These are phyloP conservation scores for Trametes elegans DNA, from an alignment of 768 basidiomycete species.

Conservation along the genomic window DNA sequence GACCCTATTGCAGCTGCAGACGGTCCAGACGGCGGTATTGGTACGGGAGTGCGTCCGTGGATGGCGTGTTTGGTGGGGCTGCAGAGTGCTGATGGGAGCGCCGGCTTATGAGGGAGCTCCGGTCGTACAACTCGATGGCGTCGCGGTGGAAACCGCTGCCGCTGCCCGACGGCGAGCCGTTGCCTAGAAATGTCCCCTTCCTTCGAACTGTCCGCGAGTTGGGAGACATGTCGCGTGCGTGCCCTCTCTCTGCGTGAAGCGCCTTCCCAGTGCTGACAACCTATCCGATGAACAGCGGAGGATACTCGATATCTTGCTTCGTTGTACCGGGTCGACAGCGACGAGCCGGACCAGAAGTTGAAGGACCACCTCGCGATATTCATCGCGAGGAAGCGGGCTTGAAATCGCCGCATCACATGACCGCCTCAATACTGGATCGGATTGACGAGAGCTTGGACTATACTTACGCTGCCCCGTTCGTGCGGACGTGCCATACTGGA, in stretches of 20 bases:
- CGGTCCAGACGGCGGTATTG: too few relatives aligned
- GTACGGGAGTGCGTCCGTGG: too few relatives aligned
- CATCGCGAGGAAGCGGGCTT: not conserved
- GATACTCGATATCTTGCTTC: not conserved
- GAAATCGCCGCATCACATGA: too few relatives aligned
- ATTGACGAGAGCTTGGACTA: too few relatives aligned
- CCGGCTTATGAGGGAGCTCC: not conserved
- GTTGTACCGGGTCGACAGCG: not conserved
- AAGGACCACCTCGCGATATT: not conserved
- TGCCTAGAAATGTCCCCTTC: not conserved
- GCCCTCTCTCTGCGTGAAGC: not conserved
- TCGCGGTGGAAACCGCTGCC: slow-evolving; percentile 1
- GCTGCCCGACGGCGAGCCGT: slow-evolving; percentile 2
- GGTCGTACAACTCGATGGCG: slow-evolving; percentile 1
- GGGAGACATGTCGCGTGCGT: not conserved
- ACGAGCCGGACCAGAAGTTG: not conserved
- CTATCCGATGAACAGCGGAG: not conserved
- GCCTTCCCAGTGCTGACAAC: not conserved
- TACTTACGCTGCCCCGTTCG: too few relatives aligned
- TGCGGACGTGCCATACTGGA: too few relatives aligned
- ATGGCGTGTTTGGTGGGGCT: too few relatives aligned
- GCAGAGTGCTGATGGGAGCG: not conserved
- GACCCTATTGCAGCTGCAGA: too few relatives aligned
- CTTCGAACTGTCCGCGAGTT: not conserved
- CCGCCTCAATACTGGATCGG: too few relatives aligned